phyloP scores from a whole-genome alignment of 495 filamentous ascomycete genomes.

The Penicillium roqueforti region DNA sequence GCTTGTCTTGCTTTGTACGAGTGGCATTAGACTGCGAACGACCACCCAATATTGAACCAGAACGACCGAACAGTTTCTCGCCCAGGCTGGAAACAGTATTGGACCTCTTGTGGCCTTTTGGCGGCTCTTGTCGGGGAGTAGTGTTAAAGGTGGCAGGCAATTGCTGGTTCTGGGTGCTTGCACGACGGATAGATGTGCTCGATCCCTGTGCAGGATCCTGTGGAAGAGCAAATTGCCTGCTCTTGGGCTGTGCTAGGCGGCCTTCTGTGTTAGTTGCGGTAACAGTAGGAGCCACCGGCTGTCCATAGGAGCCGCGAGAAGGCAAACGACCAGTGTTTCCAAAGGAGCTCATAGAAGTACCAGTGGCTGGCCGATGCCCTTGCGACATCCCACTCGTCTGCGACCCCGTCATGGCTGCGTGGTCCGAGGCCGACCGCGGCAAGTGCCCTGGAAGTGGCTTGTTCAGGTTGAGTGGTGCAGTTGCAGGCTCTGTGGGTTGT shows the following conservation, averaged over 20 bases:
- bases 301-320: slow-evolving; percentile 82
- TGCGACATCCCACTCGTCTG: slow-evolving; percentile 47
- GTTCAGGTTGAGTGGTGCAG: slow-evolving; percentile 22
- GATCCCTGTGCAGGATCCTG: slow-evolving; percentile 41
- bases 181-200: slow-evolving; percentile 49
- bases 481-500: slow-evolving; percentile 8
- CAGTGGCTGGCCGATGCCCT: slow-evolving; percentile 67
- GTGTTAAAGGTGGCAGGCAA: slow-evolving; percentile 43
- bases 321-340: slow-evolving; percentile 56
- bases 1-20: slow-evolving; percentile 38
- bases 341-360: slow-evolving; percentile 73
- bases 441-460: slow-evolving; percentile 40
- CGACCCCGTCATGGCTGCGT: slow-evolving; percentile 40
- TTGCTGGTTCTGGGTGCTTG: slow-evolving; percentile 55
- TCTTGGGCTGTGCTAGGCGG: slow-evolving; percentile 79
- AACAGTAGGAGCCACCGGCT: slow-evolving; percentile 81
- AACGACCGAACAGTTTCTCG: slow-evolving; percentile 74
- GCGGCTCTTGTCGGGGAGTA: slow-evolving; percentile 42
- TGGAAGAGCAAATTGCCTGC: slow-evolving; percentile 68
- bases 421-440: slow-evolving; percentile 55
- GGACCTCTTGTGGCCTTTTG: slow-evolving; percentile 82
- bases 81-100: slow-evolving; percentile 80
- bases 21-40: slow-evolving; percentile 40
- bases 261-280: slow-evolving; percentile 89
- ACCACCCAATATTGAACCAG: slow-evolving; percentile 70